Percentiles rank a stretch among this genome's conserved stretches.
Evolutionary conservation across 768 basidiomycete genomes (phyloP).

Genomic region (Saitozyma sp.): DNA sequence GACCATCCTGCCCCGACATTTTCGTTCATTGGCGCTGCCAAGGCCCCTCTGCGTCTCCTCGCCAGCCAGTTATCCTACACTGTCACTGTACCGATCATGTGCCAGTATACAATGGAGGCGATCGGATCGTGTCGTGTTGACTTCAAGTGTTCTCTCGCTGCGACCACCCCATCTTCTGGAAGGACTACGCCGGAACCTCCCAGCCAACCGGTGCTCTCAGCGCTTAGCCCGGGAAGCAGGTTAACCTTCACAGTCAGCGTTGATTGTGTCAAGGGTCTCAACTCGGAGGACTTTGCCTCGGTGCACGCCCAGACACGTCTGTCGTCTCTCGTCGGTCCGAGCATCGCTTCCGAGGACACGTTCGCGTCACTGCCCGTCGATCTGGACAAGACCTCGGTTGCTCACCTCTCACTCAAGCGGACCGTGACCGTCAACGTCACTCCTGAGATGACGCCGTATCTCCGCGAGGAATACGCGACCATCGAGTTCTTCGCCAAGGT

Average conservation of each 20-base stretch:
- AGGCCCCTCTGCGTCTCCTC: constrained; percentile 77
- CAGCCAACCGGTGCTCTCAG: constrained; percentile 3
- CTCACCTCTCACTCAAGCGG: constrained; percentile 79
- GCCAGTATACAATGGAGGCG: constrained; percentile 89
- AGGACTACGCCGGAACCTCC: constrained; percentile 26
- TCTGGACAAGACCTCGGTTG: constrained; percentile 67
- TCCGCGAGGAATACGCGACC: constrained; percentile 75
- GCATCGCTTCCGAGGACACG: constrained; percentile 71
- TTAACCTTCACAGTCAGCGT: constrained; percentile 80
- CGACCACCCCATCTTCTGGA: constrained; percentile 50
- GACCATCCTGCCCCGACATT: constrained; percentile 82
- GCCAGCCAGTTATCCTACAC: constrained; percentile 72
- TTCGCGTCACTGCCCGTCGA: constrained; percentile 75
- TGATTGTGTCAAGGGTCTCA: constrained; percentile 83
- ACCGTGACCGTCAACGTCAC: constrained; percentile 76
- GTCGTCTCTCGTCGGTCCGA: constrained; percentile 78
- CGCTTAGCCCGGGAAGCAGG: constrained; percentile 14
- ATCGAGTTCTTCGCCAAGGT: constrained; percentile 87
- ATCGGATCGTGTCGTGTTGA: constrained; percentile 90
- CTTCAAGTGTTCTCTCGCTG: constrained; percentile 62
- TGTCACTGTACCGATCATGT: constrained; percentile 83
- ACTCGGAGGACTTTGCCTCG: constrained; percentile 81
- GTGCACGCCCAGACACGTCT: constrained; percentile 85
- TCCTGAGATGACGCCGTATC: constrained; percentile 68
- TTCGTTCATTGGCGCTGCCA: constrained; percentile 86